A percentile compares a stretch with the other conserved stretches of the same genome.
phyloP scores from a whole-genome alignment of 202 grass and related monocot genomes.

The Zoysia matrella region DNA sequence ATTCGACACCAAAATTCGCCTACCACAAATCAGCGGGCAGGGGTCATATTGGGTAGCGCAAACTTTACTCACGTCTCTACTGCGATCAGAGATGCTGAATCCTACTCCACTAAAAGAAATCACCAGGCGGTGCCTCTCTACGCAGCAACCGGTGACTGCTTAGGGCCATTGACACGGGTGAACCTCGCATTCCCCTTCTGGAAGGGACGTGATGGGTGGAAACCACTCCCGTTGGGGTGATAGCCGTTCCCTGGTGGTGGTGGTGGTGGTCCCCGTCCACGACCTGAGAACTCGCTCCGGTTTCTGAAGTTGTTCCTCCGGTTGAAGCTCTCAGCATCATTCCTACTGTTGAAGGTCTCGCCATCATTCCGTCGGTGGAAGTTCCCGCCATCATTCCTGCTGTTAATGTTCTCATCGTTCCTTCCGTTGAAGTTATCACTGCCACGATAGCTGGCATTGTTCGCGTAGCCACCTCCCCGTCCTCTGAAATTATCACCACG shows the following conservation, averaged over 20 bases:
- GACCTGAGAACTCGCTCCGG: slow-evolving; percentile 53
- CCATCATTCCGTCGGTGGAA: background rate
- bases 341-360: background rate
- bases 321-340: background rate
- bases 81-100: slow-evolving; percentile 15
- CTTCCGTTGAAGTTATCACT: slow-evolving; percentile 34
- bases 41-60: background rate
- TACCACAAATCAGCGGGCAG: background rate
- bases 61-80: background rate
- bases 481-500: slow-evolving; percentile 22
- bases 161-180: slow-evolving; percentile 32
- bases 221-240: slow-evolving; percentile 40
- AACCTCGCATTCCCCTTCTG: slow-evolving; percentile 47
- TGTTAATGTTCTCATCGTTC: background rate
- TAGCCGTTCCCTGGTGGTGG: slow-evolving; percentile 28
- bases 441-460: slow-evolving; percentile 46
- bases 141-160: slow-evolving; percentile 36
- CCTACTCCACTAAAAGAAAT: background rate
- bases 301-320: slow-evolving; percentile 47
- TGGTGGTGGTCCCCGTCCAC: slow-evolving; percentile 28
- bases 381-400: slow-evolving; percentile 16
- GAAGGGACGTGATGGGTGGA: slow-evolving; percentile 30
- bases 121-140: slow-evolving; percentile 11
- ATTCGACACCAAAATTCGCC: slow-evolving; percentile 27
- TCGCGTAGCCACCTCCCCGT: slow-evolving; percentile 34